phyloP scores from a whole-genome alignment of 108 stramenopile genomes.

The Nitzschia putrida region DNA sequence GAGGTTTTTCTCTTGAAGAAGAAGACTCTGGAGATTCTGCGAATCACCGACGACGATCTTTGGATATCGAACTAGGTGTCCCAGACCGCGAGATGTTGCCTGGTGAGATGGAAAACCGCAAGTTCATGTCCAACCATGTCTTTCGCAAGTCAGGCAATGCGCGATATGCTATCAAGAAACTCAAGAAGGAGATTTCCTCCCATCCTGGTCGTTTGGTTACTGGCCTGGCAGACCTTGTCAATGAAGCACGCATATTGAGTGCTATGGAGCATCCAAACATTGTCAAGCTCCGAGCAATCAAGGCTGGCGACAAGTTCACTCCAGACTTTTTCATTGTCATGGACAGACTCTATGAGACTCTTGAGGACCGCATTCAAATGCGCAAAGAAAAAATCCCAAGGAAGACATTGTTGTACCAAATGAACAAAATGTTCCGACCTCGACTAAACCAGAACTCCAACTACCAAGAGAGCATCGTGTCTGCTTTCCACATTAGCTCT shows the following conservation, averaged over 20 bases:
- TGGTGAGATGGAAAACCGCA: conserved; percentile 37
- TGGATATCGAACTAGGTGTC: conserved; percentile 5
- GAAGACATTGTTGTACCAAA: conserved; percentile 29
- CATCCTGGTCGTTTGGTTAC: conserved; percentile 21
- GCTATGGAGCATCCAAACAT: conserved; percentile 67
- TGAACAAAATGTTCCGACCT: conserved; percentile 22
- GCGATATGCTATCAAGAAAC: conserved; percentile 55
- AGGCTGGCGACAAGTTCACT: conserved; percentile 25
- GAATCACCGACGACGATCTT: conserved; percentile 6
- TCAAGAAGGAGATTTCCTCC: conserved; percentile 20
- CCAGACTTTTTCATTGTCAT: conserved; percentile 51
- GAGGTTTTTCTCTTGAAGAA: conserved; percentile 19
- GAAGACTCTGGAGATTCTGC: background rate
- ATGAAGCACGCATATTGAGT: conserved; percentile 60
- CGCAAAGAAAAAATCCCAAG: conserved; percentile 36
- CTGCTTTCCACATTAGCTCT: conserved; percentile 27
- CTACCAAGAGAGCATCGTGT: conserved; percentile 33
- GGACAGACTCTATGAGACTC: conserved; percentile 62
- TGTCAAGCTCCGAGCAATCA: conserved; percentile 59
- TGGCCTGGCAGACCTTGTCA: conserved; percentile 57
- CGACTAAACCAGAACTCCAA: conserved; percentile 35
- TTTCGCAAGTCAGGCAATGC: conserved; percentile 52
- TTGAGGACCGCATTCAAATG: conserved; percentile 46
- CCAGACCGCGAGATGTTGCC: conserved; percentile 16
- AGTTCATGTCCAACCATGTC: conserved; percentile 58